phyloP scores from a whole-genome alignment of 2,329 filamentous ascomycete species.

The Cercospora sesami region DNA sequence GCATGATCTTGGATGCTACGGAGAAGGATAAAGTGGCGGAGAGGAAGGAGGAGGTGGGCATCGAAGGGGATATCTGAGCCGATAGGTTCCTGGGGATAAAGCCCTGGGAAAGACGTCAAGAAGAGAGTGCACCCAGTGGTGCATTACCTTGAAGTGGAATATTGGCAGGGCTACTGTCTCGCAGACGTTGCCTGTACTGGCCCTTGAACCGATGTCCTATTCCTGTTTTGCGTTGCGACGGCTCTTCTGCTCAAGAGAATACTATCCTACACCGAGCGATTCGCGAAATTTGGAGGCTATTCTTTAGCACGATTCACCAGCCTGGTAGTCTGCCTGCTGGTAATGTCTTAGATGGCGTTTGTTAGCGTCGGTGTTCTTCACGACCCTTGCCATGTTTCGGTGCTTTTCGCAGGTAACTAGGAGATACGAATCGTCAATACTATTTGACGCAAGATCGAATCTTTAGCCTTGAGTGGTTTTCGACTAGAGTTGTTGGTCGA shows the following conservation, averaged over 20 bases:
- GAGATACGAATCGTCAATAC: background rate
- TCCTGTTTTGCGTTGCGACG: background rate
- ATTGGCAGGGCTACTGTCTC: background rate
- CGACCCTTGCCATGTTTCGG: background rate
- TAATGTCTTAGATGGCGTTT: background rate
- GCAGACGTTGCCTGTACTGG: background rate
- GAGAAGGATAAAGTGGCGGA: slow-evolving; percentile 47
- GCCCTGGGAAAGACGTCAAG: background rate
- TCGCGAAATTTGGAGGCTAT: background rate
- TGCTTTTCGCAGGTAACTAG: background rate
- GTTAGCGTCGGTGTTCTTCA: background rate
- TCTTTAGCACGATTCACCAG: background rate
- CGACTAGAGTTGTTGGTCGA: background rate
- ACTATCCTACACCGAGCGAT: background rate
- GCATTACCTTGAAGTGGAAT: background rate
- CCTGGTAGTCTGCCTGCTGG: background rate
- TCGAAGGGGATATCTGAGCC: slow-evolving; percentile 1
- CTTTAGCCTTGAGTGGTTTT: background rate
- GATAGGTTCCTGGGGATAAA: background rate
- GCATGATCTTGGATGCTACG: slow-evolving; percentile 49
- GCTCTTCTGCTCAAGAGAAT: background rate
- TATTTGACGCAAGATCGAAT: background rate
- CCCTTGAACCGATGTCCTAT: background rate
- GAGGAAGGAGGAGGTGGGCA: slow-evolving; percentile 42
- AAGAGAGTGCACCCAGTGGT: background rate